Evolutionary conservation across 2,329 filamentous ascomycete species (phyloP).

Genomic region (Aureobasidium sp.): DNA sequence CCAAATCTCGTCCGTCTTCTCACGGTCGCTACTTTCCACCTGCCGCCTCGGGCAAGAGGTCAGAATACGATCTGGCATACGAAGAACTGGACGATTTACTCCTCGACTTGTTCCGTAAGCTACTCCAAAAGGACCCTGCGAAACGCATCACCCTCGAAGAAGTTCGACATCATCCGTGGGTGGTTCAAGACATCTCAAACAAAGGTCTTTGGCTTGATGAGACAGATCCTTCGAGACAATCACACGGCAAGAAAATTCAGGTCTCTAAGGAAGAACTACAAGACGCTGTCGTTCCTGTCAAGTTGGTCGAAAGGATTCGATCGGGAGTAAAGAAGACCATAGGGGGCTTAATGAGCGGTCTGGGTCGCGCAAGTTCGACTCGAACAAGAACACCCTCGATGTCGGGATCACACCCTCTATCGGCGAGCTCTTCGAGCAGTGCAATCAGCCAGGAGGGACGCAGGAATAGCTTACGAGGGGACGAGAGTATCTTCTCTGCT

Average conservation of each 20-base stretch:
- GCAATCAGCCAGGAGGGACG: conserved; percentile 50
- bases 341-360: conserved; percentile 37
- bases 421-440: conserved; percentile 44
- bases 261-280: conserved; percentile 88
- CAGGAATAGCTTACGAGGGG: conserved; percentile 51
- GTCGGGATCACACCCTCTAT: conserved; percentile 14
- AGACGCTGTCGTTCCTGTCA: conserved; percentile 81
- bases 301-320: conserved; percentile 74
- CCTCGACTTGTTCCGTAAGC: conserved; percentile 66
- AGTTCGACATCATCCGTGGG: conserved; percentile 92
- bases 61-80: conserved; percentile 72
- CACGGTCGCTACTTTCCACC: conserved; percentile 39
- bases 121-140: conserved; percentile 83
- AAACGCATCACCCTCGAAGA: conserved; percentile 84
- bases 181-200: conserved; percentile 69
- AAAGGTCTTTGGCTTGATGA: conserved; percentile 82
- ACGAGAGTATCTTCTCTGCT: conserved; percentile 49
- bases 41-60: conserved; percentile 58
- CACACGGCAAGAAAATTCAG: conserved; percentile 78
- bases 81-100: conserved; percentile 78
- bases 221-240: conserved; percentile 74
- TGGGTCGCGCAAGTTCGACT: conserved; percentile 17
- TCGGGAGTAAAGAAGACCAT: conserved; percentile 62
- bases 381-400: conserved; percentile 15
- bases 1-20: conserved; percentile 40